A percentile compares a stretch with the other conserved stretches of the same genome.
Conservation (phyloP, 805 yeast genomes). For the Candida michaelii region DNA sequence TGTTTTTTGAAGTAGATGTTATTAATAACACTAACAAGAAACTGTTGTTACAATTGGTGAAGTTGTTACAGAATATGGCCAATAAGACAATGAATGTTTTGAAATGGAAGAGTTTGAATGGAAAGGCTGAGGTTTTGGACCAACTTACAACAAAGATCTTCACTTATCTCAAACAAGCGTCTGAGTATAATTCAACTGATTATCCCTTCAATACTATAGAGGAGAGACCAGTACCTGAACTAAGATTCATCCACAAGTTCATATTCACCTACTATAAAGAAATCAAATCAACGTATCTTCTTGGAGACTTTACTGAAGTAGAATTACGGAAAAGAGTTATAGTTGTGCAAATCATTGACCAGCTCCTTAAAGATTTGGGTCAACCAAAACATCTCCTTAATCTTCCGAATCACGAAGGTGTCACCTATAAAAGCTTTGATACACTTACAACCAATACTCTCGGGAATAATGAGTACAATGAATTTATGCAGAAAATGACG, state of each 20-base stretch:
- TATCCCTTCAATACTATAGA: constrained; percentile 28
- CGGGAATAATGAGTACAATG: constrained; percentile 54
- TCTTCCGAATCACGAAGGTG: constrained; percentile 42
- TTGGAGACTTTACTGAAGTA: constrained; percentile 20
- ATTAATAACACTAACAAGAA: constrained; percentile 48
- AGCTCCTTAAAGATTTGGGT: constrained; percentile 49
- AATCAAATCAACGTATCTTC: constrained; percentile 30
- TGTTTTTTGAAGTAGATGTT: constrained; percentile 36
- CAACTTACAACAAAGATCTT: constrained; percentile 28
- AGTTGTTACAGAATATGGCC: constrained; percentile 82
- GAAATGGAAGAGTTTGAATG: constrained; percentile 59
- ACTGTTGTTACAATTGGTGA: constrained; percentile 74
- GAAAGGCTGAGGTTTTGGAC: constrained; percentile 40
- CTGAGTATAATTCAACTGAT: constrained; percentile 16
- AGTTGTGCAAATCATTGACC: constrained; percentile 44
- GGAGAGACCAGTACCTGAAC: constrained; percentile 34
- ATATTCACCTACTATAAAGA: constrained; percentile 32
- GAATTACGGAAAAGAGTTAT: constrained; percentile 24
- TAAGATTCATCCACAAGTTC: constrained; percentile 42
- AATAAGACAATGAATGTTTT: constrained; percentile 69
- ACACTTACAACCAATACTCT: constrained; percentile 6
- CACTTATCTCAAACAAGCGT: constrained; percentile 26
- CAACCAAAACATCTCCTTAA: constrained; percentile 50
- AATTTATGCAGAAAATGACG: constrained; percentile 71
- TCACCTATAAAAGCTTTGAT: constrained; percentile 45